A percentile compares a stretch with the other conserved stretches of the same genome.
Evolutionary conservation across 805 yeast species (phyloP).

Genomic region (Nakazawaea molendinolei): DNA sequence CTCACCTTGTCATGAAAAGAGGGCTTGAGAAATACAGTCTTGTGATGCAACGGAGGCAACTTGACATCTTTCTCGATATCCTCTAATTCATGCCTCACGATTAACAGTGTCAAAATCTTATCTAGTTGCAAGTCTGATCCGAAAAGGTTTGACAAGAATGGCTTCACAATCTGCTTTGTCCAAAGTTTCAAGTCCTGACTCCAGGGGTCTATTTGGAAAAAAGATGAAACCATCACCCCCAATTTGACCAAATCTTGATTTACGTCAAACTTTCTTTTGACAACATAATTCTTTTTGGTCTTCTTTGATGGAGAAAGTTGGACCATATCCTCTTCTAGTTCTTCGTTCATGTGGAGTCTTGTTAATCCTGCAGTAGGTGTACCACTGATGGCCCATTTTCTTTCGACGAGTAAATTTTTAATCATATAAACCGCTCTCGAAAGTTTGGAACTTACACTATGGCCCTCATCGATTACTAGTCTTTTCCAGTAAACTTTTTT

Average conservation of each 20-base stretch:
- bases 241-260: conserved; percentile 46
- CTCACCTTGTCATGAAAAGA: conserved; percentile 57
- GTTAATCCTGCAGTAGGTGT: conserved; percentile 73
- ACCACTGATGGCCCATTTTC: conserved; percentile 72
- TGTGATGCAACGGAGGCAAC: conserved; percentile 54
- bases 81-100: conserved; percentile 49
- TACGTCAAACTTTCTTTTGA: conserved; percentile 44
- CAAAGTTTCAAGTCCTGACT: conserved; percentile 38
- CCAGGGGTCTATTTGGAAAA: conserved; percentile 57
- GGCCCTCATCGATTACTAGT: conserved; percentile 72
- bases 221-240: conserved; percentile 46
- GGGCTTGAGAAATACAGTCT: conserved; percentile 52
- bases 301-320: background rate
- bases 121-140: conserved; percentile 36
- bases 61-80: conserved; percentile 50
- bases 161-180: conserved; percentile 38
- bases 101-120: conserved; percentile 36
- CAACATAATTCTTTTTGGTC: conserved; percentile 35
- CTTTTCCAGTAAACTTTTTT: conserved; percentile 55
- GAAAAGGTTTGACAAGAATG: conserved; percentile 33
- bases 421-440: conserved; percentile 46
- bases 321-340: conserved; percentile 16
- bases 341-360: conserved; percentile 39
- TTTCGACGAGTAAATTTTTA: conserved; percentile 42
- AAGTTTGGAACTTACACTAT: conserved; percentile 47